phyloP scores from a whole-genome alignment of 306 rosid genomes.

The Glycine soja region DNA sequence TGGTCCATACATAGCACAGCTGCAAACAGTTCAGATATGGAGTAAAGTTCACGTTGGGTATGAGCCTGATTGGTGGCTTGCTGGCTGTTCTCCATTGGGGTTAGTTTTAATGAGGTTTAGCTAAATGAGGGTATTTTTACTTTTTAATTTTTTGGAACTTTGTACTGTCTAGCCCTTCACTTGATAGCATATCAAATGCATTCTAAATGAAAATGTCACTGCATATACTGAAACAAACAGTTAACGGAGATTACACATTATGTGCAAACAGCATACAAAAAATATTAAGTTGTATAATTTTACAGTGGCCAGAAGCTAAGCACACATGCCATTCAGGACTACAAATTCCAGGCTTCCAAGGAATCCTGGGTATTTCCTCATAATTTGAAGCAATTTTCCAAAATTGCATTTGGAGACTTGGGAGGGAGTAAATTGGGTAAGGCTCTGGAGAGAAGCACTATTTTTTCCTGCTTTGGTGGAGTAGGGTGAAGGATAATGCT shows the following conservation, averaged over 20 bases:
- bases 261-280: not conserved
- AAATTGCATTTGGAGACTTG: not conserved
- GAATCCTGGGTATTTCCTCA: not conserved
- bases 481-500: conserved; percentile 7
- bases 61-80: not conserved
- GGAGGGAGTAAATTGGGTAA: conserved; percentile 20
- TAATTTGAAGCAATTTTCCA: conserved; percentile 6
- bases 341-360: not conserved
- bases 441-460: not conserved
- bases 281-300: not conserved
- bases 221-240: conserved; percentile 1
- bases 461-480: conserved; percentile 24
- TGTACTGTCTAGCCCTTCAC: not conserved
- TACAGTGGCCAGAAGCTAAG: conserved; percentile 17
- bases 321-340: not conserved
- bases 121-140: not conserved
- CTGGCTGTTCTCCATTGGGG: not conserved
- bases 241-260: not conserved
- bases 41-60: not conserved
- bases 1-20: not conserved
- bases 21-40: not conserved
- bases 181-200: not conserved
- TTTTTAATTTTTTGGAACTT: not conserved
- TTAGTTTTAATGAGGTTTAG: not conserved
- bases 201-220: not conserved